Base-by-base conservation (phyloP, 148 eudicot species). In the Rhododendron ovatum region DNA sequence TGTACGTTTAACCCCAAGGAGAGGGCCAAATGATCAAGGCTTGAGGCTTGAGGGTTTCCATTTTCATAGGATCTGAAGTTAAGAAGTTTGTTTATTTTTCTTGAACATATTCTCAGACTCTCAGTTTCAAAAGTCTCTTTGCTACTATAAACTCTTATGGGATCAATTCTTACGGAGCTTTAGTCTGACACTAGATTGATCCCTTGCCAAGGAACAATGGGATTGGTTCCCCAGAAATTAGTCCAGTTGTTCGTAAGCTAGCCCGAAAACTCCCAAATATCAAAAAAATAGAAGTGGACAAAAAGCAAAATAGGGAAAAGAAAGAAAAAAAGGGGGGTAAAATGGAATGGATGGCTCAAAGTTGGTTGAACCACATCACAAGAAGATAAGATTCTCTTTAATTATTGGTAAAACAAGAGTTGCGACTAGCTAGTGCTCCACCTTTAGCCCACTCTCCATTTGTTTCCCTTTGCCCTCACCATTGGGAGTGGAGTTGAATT, bases 331-430 rank as follows among this genome's bases (percentile, higher is more conserved):
- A 55, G 15, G 6, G 6, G 30, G 2, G n/a, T 6, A 7, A 61
- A 61, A 20, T 20, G 71, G 4, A 8, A 63, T 63, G 43, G 41
- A 74, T 74, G 3, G 26, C 43, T 18, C 45, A 17, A 76, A 17
- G 47, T 76, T 39, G 80, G 48, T 76, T 39, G 80, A 39, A 8
- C 48, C 80, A 35, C 39, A 22, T 39, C 80, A 76, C 48, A 76
- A 17, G 80, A 76, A 76, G 80, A 76, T 76, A 76, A 76, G 80
- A 76, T 76, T 76, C 43, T 74, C 43, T 30, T 74, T 15, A 74
- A 55, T 65, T n/a, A 65, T 65, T 65, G 71, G 14, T 69, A 69
- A 30, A 30, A 69, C 75, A 69, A 69, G 71, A n/a, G 71, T 10
- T n/a, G 71, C 30, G n/a, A 65, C 71, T 35, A 74, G 80, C 71